Conservation (phyloP, 805 yeast genomes). For the Myxozyma vanderwaltii region DNA sequence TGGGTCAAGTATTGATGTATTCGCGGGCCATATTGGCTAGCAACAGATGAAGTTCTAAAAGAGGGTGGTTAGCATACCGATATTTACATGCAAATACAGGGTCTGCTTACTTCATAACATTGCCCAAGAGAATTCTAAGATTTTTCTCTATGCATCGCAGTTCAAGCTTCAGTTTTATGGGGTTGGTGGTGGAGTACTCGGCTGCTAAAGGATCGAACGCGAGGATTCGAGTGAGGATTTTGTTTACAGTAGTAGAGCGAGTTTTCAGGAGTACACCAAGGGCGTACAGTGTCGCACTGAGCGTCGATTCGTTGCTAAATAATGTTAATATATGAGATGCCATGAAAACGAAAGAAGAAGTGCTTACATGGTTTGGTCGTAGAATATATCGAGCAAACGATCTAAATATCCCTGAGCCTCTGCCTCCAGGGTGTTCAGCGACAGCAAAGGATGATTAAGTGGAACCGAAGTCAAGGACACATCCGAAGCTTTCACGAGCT, state of each 20-base stretch:
- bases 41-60: conserved; percentile 28
- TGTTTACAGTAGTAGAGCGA: conserved; percentile 59
- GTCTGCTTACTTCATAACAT: conserved; percentile 29
- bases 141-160: conserved; percentile 66
- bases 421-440: conserved; percentile 57
- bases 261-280: conserved; percentile 63
- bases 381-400: conserved; percentile 57
- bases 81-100: too few species aligned
- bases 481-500: conserved; percentile 38
- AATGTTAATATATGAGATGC: background rate
- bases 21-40: conserved; percentile 43
- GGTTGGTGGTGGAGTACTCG: conserved; percentile 24
- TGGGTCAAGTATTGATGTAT: conserved; percentile 40
- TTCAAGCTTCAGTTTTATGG: conserved; percentile 47
- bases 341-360: background rate
- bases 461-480: conserved; percentile 56
- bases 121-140: conserved; percentile 42
- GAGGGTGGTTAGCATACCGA: background rate
- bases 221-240: conserved; percentile 61
- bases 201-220: conserved; percentile 51
- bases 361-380: conserved; percentile 53
- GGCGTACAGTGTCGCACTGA: conserved; percentile 70
- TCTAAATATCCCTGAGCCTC: conserved; percentile 76
- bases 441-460: conserved; percentile 66
- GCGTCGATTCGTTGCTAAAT: conserved; percentile 49